Conservation (phyloP, 768 basidiomycete species). For the Dacryopinax primogenitus region DNA sequence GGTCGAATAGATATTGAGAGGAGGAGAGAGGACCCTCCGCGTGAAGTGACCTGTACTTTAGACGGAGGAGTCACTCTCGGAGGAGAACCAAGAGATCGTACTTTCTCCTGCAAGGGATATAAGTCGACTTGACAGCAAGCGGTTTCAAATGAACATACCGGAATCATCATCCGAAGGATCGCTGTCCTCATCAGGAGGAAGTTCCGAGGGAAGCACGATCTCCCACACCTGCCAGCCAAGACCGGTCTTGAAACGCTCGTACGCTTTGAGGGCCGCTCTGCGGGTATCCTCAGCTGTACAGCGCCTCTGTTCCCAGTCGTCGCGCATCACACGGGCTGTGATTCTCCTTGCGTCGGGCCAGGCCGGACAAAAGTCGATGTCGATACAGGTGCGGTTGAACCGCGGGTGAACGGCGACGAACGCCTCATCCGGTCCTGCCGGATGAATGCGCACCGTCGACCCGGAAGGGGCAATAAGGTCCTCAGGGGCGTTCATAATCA, state of each 20-base stretch:
- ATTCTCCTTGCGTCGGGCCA: neutral
- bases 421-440: neutral
- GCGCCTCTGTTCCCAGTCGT: constrained; percentile 4
- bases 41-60: neutral
- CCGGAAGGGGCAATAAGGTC: neutral
- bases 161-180: neutral
- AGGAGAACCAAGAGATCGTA: constrained; percentile 1
- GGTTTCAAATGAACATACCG: neutral
- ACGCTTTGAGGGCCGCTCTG: constrained; percentile 6
- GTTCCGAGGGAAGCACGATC: neutral
- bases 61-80: neutral
- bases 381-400: neutral
- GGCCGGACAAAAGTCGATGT: neutral
- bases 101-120: neutral
- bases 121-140: neutral
- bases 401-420: neutral
- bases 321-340: neutral
- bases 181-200: constrained; percentile 2
- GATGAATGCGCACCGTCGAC: neutral
- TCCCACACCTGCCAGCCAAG: constrained; percentile 6
- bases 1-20: neutral
- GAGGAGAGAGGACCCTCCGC: neutral
- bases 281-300: constrained; percentile 2
- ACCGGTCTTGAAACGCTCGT: constrained; percentile 3
- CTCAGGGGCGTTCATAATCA: neutral